A percentile compares a stretch with the other conserved stretches of the same genome.
Conservation (phyloP, 2,329 filamentous ascomycete genomes). For the Fusarium sp. region DNA sequence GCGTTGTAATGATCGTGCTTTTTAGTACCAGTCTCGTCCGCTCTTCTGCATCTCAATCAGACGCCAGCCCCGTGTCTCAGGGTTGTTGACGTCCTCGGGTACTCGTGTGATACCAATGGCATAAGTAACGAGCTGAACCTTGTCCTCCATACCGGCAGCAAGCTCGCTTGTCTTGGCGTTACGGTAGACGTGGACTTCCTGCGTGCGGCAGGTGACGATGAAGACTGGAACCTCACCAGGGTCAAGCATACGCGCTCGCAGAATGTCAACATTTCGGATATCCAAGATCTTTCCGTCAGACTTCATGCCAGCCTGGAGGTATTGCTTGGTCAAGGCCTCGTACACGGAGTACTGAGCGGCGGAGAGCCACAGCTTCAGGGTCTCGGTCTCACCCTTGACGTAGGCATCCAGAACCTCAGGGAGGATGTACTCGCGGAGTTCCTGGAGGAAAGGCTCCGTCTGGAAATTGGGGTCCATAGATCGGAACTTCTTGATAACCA, state of each 20-base stretch:
- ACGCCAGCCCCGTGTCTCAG: slow-evolving; percentile 95
- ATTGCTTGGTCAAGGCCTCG: slow-evolving; percentile 95
- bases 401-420: slow-evolving; percentile 98
- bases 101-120: slow-evolving; percentile 95
- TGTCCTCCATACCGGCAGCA: slow-evolving; percentile 97
- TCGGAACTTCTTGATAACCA: slow-evolving; percentile 97
- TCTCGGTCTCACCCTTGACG: slow-evolving; percentile 93
- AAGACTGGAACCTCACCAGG: slow-evolving; percentile 93
- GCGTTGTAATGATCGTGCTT: slow-evolving; percentile 26
- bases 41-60: slow-evolving; percentile 99
- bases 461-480: slow-evolving; percentile 96
- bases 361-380: slow-evolving; percentile 93
- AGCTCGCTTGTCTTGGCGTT: slow-evolving; percentile 91
- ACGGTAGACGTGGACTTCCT: slow-evolving; percentile 97
- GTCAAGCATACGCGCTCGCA: slow-evolving; percentile 82
- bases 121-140: slow-evolving; percentile 97
- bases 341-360: slow-evolving; percentile 98
- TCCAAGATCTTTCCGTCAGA: slow-evolving; percentile 96
- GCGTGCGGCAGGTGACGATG: slow-evolving; percentile 94
- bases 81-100: slow-evolving; percentile 95
- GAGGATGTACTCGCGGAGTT: slow-evolving; percentile 97
- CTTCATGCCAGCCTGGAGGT: slow-evolving; percentile 90
- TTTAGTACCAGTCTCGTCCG: slow-evolving; percentile 82
- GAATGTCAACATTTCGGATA: slow-evolving; percentile 91
- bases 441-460: slow-evolving; percentile 91